Evolutionary conservation across 2,329 filamentous ascomycete genomes (phyloP).

Genomic region (Pseudodiploospora longispora): DNA sequence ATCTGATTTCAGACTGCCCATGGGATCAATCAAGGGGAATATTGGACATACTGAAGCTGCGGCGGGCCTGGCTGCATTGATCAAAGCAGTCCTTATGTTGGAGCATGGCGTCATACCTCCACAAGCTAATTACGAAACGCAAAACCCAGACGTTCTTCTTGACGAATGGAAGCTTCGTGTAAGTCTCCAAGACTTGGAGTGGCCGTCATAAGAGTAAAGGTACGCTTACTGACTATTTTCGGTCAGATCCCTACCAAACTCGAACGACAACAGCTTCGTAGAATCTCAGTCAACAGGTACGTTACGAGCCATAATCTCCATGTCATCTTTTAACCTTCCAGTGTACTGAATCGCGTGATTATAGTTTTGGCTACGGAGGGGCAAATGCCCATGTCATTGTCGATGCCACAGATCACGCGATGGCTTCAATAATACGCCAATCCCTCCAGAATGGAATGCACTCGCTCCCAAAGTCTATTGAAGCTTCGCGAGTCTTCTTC

Average conservation of each 20-base stretch:
- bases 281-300: background rate
- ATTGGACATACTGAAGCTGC: constrained; percentile 15
- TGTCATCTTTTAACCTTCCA: background rate
- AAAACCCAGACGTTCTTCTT: constrained; percentile 19
- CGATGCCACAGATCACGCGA: background rate
- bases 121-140: constrained; percentile 19
- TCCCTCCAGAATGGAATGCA: too few relatives aligned
- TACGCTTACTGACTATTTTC: background rate
- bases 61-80: constrained; percentile 20
- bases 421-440: background rate
- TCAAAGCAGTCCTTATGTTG: constrained; percentile 21
- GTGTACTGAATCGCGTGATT: background rate
- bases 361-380: background rate
- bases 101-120: constrained; percentile 22
- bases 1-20: constrained; percentile 22
- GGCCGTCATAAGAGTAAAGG: background rate
- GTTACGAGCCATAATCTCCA: background rate
- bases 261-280: background rate
- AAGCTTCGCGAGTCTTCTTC: background rate
- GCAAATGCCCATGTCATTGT: background rate
- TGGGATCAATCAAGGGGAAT: constrained; percentile 36
- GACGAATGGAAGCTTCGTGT: constrained; percentile 16
- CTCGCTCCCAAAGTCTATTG: too few relatives aligned
- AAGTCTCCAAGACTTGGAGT: background rate
- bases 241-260: background rate